These are phyloP conservation scores for Stagonosporopsis vannaccii DNA, from an alignment of 2,329 filamentous ascomycete species.

Conservation along the genomic window DNA sequence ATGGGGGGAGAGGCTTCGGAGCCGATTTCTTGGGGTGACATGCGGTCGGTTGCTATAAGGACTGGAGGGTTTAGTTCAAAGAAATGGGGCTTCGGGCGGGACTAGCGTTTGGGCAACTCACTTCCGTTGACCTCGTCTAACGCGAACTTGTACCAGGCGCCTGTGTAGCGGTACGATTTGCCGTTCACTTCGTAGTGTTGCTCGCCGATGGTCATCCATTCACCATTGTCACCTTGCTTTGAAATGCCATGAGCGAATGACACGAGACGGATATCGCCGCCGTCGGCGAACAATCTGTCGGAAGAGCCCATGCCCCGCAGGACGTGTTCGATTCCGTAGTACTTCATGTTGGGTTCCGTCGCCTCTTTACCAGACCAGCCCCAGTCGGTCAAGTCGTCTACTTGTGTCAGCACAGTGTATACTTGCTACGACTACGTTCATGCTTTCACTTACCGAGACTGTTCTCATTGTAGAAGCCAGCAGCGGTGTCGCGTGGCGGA, in stretches of 20 bases:
- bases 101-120: not conserved
- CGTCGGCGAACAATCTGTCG: not conserved
- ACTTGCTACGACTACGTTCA: not conserved
- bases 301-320: constrained; percentile 1
- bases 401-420: not conserved
- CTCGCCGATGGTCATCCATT: not conserved
- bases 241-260: not conserved
- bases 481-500: constrained; percentile 1
- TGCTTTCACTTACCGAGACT: not conserved
- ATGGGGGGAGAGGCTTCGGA: not conserved
- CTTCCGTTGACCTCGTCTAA: not conserved
- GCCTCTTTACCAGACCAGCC: not conserved
- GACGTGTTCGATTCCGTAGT: not conserved
- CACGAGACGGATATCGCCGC: not conserved
- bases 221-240: not conserved
- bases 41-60: constrained; percentile 1
- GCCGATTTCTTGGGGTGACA: not conserved
- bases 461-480: not conserved
- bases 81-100: too few species aligned
- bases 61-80: not conserved
- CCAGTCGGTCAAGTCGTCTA: not conserved
- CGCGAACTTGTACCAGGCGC: not conserved
- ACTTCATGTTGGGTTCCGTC: not conserved
- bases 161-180: constrained; percentile 3
- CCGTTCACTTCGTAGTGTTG: not conserved